phyloP scores from a whole-genome alignment of 257 asterid genomes.

The Solanum acaule region DNA sequence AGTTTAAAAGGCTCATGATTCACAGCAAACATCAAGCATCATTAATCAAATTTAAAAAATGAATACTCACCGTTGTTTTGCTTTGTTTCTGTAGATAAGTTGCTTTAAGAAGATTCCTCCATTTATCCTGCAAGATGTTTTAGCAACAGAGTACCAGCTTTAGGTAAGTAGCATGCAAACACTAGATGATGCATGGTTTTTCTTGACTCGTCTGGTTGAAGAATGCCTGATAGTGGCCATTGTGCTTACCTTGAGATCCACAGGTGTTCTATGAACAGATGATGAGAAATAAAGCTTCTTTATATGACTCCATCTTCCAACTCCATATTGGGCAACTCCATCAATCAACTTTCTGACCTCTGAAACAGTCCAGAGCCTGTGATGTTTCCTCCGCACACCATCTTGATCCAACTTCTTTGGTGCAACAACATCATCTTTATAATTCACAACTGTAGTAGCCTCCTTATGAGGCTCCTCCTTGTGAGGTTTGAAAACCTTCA shows the following conservation, averaged over 20 bases:
- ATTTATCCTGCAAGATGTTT: slow-evolving; percentile 62
- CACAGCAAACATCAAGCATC: neutral
- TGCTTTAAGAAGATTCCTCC: slow-evolving; percentile 97
- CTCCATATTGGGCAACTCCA: slow-evolving; percentile 85
- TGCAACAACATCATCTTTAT: slow-evolving; percentile 23
- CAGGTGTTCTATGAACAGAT: slow-evolving; percentile 83
- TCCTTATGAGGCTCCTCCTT: slow-evolving; percentile 6
- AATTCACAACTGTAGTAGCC: slow-evolving; percentile 3
- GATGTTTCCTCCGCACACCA: slow-evolving; percentile 66
- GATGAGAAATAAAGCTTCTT: slow-evolving; percentile 67
- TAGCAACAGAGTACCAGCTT: slow-evolving; percentile 1
- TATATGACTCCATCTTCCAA: slow-evolving; percentile 92
- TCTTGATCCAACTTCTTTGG: slow-evolving; percentile 23
- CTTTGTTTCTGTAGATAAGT: slow-evolving; percentile 52
- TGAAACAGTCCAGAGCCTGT: slow-evolving; percentile 71
- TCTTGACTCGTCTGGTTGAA: neutral
- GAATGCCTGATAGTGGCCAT: neutral
- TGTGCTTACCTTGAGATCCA: slow-evolving; percentile 76
- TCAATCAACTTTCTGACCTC: slow-evolving; percentile 78
- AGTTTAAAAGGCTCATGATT: neutral
- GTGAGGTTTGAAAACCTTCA: neutral
- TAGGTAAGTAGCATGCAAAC: neutral
- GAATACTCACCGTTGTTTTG: slow-evolving; percentile 39
- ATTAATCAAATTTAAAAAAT: neutral
- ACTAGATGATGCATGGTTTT: neutral